These are phyloP conservation scores for Fusarium drepaniforme DNA, from an alignment of 2,329 filamentous ascomycete species.

Conservation along the genomic window DNA sequence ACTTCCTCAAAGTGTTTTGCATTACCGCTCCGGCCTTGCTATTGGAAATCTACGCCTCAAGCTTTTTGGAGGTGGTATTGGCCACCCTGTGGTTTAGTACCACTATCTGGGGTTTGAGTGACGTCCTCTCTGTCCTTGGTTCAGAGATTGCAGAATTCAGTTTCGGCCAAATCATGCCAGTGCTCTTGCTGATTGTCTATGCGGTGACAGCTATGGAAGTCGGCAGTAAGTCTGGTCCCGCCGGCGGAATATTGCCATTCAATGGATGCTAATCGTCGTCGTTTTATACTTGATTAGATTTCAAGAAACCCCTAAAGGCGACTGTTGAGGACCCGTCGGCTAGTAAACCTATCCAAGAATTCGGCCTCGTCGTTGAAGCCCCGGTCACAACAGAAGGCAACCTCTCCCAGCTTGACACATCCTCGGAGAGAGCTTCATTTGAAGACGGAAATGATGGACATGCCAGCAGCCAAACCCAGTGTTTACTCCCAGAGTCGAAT, in stretches of 20 bases:
- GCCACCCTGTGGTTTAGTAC: background rate
- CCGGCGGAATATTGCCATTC: background rate
- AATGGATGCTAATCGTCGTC: background rate
- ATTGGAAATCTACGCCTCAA: constrained; percentile 13
- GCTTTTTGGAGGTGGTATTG: constrained; percentile 20
- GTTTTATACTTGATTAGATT: background rate
- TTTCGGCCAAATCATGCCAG: constrained; percentile 27
- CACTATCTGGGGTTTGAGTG: background rate
- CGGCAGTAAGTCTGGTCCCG: constrained; percentile 16
- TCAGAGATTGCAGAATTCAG: background rate
- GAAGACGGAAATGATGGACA: background rate
- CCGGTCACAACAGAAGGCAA: background rate
- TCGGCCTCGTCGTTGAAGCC: background rate
- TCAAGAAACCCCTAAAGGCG: background rate
- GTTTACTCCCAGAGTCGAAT: background rate
- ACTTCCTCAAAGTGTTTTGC: constrained; percentile 1
- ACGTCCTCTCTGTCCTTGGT: background rate
- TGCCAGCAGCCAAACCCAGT: background rate
- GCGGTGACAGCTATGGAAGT: constrained; percentile 24
- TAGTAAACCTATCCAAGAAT: background rate
- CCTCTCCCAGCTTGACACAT: background rate
- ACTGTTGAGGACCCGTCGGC: background rate
- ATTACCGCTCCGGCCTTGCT: constrained; percentile 13
- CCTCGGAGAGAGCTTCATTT: background rate
- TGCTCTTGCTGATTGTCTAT: constrained; percentile 25